phyloP scores from a whole-genome alignment of 2,329 filamentous ascomycete genomes.

The Pseudogymnoascus sp. region DNA sequence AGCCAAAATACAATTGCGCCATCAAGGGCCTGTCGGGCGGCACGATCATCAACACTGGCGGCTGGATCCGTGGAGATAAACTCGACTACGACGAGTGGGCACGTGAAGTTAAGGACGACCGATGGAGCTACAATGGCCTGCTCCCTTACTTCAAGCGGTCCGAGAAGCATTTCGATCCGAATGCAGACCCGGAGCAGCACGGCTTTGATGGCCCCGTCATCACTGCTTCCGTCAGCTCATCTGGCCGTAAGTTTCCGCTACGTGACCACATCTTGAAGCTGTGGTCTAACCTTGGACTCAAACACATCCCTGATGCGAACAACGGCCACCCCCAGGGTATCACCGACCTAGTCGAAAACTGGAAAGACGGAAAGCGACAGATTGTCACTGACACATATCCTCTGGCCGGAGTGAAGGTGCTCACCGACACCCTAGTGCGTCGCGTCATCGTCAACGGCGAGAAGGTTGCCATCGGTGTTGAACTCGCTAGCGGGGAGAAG shows the following conservation, averaged over 20 bases:
- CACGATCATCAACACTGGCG: slow-evolving; percentile 34
- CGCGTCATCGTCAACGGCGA: slow-evolving; percentile 21
- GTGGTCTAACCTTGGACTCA: slow-evolving; percentile 32
- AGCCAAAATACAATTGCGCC: slow-evolving; percentile 24
- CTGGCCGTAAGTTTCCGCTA: slow-evolving; percentile 34
- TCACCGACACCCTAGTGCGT: slow-evolving; percentile 22
- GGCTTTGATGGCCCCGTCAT: slow-evolving; percentile 27
- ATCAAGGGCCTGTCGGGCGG: slow-evolving; percentile 38
- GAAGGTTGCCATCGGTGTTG: slow-evolving; percentile 12
- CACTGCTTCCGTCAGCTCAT: slow-evolving; percentile 23
- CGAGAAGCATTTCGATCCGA: slow-evolving; percentile 27
- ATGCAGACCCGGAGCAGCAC: slow-evolving; percentile 21
- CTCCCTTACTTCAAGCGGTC: slow-evolving; percentile 38
- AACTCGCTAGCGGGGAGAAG: slow-evolving; percentile 1
- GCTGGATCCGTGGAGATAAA: slow-evolving; percentile 37
- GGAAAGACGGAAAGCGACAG: slow-evolving; percentile 25
- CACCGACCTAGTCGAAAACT: slow-evolving; percentile 27
- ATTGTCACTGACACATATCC: slow-evolving; percentile 24
- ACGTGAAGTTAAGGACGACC: slow-evolving; percentile 31
- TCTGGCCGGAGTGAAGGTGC: slow-evolving; percentile 20
- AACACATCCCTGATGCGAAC: slow-evolving; percentile 23
- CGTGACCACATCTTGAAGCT: slow-evolving; percentile 30
- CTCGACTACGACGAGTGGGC: slow-evolving; percentile 42
- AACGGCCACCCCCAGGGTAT: slow-evolving; percentile 26
- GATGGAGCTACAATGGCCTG: slow-evolving; percentile 41